These are phyloP conservation scores for Imleria badia DNA, from an alignment of 768 basidiomycete genomes.

Conservation along the genomic window DNA sequence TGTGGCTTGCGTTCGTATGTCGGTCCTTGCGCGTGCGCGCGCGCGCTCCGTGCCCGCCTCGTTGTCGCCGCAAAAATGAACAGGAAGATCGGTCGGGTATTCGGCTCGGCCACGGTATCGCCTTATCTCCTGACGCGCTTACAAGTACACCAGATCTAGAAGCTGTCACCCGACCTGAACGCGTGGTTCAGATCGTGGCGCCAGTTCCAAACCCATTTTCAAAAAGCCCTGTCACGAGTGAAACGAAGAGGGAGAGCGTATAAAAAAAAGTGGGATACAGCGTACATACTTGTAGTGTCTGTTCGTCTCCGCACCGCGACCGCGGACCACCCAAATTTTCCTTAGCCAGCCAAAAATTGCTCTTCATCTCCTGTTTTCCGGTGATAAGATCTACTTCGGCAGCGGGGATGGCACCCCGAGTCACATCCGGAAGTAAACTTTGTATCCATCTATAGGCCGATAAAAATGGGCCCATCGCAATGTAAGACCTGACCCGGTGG, in stretches of 20 bases:
- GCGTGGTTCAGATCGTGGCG: conserved; percentile 4
- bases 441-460: conserved; percentile 15
- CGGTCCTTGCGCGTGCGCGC: neutral
- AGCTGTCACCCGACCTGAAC: neutral
- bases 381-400: conserved; percentile 59
- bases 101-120: conserved; percentile 19
- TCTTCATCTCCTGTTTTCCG: conserved; percentile 56
- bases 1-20: neutral
- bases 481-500: conserved; percentile 7
- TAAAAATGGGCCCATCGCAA: conserved; percentile 19
- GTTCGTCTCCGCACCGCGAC: neutral
- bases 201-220: neutral
- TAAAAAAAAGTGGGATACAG: neutral
- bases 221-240: neutral
- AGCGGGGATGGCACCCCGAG: conserved; percentile 27
- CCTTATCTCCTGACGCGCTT: conserved; percentile 22
- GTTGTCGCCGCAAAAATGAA: conserved; percentile 18
- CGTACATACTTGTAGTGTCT: neutral
- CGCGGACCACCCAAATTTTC: conserved; percentile 42
- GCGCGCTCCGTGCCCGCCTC: conserved; percentile 1
- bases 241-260: neutral
- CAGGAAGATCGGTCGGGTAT: neutral
- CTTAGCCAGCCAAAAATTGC: conserved; percentile 42
- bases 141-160: neutral
- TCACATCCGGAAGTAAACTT: conserved; percentile 26